Evolutionary conservation across 768 basidiomycete species (phyloP), one percentile per base, ranked within the genome.

Genomic region (Amanita polypyramis): DNA sequence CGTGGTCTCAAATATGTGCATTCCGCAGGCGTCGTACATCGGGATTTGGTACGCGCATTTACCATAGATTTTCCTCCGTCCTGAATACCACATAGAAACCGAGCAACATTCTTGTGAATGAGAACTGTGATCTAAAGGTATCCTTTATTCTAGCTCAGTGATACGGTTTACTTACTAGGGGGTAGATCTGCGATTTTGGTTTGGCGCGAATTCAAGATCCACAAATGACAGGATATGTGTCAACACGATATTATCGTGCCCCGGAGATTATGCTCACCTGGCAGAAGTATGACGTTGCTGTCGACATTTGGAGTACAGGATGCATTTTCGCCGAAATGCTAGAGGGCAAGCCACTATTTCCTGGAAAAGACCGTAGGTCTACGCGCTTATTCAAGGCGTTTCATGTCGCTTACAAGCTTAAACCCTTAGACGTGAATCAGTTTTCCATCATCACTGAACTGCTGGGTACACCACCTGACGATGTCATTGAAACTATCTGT

Each of bases 311-410:
- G 96, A 94, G 90, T 60, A 93, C 94, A 9, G 96, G 94, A 5
- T 99, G 96, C 70, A 98, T 99, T 64, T 97, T 99, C 60, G 96
- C 96, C 4, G 96, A 99, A 72, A 99, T 99, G 96, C 69, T 99
- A 42, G 94, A 97, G 63, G 96, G 96, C 27, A 97, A 97, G 63
- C 95, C 96, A 0, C 70, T 99, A 55, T 99, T 99, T 77, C 96
- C 96, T 21, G 96, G 96, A 49, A 98, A 98, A 73, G 96, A 99
- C 60, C 96, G 95, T 97, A 65, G 68, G 94, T 85, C 55, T 55
- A 57, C 17, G 35, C 9, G 20, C 47, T 50, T 44, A 43, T 43
- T 30, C 54, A 19, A 45, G 35, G 30, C 49, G 10, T 14, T 32
- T n/a, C 17, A 36, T 12, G 15, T 47, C 12, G 15, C 42, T 29